Evolutionary conservation across 176 grass and related monocot genomes (phyloP), one percentile per base, ranked within the genome.

Genomic region (Saccharum officinarum): DNA sequence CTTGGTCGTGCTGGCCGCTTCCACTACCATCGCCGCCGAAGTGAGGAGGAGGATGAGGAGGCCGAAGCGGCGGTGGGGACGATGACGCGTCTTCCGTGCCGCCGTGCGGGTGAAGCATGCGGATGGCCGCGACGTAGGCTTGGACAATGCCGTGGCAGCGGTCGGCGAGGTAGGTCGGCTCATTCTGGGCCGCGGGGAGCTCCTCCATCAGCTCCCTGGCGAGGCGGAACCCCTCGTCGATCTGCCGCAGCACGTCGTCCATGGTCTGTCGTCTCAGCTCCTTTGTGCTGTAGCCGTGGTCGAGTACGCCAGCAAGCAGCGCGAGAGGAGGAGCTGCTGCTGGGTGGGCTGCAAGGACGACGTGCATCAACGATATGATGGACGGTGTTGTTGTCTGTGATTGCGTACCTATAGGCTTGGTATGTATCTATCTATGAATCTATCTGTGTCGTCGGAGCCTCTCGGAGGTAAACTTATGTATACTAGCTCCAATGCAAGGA

Each of bases 201-300:
- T 87, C 89, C 18, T 1, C n/a, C 85, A 80, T 84, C 17, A 91
- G 89, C 75, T 71, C 69, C 45, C 0, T 1, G 76, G 85, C 85
- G 49, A 91, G 89, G 30, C 70, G 63, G 85, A 84, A 91, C 16
- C 62, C 89, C 18, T 80, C 63, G 50, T 15, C 1, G 41, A 91
- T 80, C 62, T 80, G 85, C 20, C 33, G 41, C n/a, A 80, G 50
- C 47, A 63, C 89, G 33, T 91, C 70, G 10, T 91, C 89, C 89
- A 91, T 75, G 71, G 26, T 87, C 34, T 3, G 23, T 40, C 34
- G 22, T 36, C 45, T 70, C 25, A 28, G 69, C 3, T 12, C 8
- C 6, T 18, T 28, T 13, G 15, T 47, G 17, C 42, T 46, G 39
- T 47, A 59, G 0, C 44, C 45, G 71, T 66, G 45, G 37, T 69